Conservation (phyloP, 202 grass and related monocot species). For the Musa balbisiana region DNA sequence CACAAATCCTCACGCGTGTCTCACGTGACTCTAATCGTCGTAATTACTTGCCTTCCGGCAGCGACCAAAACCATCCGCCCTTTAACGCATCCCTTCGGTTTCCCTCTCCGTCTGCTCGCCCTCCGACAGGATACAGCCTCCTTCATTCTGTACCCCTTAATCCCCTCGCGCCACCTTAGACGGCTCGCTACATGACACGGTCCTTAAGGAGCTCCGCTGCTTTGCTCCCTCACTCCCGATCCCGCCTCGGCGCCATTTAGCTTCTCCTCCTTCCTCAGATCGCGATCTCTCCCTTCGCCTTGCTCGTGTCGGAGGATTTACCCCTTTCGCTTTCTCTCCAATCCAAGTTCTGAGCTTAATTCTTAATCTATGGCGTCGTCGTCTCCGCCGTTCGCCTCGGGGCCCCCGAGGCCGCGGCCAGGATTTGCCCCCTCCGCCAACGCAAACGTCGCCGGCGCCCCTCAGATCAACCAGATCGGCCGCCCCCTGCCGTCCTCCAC, state of each 20-base stretch:
- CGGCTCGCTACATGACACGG: not conserved
- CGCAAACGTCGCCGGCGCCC: constrained; percentile 31
- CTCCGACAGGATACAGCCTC: no score
- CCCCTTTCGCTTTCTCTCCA: no score
- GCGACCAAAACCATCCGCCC: not conserved
- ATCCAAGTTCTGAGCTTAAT: no score
- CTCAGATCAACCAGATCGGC: constrained; percentile 55
- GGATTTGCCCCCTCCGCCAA: constrained; percentile 29
- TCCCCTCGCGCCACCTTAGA: not conserved
- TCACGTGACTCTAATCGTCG: not conserved
- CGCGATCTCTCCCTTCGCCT: constrained; percentile 26
- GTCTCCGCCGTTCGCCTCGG: constrained; percentile 30
- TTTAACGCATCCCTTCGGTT: not conserved
- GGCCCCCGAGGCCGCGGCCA: constrained; percentile 31
- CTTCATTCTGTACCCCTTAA: not conserved
- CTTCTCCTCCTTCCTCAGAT: constrained; percentile 23
- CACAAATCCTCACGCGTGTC: not conserved
- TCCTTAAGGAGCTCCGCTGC: not conserved
- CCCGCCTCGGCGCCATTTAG: not conserved
- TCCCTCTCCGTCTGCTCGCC: no score
- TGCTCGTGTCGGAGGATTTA: not conserved
- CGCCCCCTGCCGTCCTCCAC: constrained; percentile 9
- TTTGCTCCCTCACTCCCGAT: not conserved
- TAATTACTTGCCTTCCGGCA: not conserved
- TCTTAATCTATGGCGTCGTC: constrained; percentile 32